Base-by-base conservation (phyloP, 331 rosid genomes). In the Acacia concinna region DNA sequence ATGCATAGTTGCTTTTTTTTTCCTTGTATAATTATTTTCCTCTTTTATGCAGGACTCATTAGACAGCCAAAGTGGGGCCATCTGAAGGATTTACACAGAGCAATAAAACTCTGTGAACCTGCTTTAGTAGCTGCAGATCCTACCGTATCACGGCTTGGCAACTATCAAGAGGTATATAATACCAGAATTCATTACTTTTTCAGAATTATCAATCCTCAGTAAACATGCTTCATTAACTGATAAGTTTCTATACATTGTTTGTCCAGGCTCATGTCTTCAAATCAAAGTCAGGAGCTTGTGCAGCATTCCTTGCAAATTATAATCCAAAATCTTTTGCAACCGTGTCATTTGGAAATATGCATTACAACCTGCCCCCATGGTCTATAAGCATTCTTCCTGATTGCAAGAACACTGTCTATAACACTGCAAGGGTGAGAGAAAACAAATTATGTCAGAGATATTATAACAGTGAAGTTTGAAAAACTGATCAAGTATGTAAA, bases 51-150 rank as follows among this genome's bases (percentile, higher is more conserved):
- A 96, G 99, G 99, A 81, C 81, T 96, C 67, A 64, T 77, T 56
- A 90, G 98, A 84, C 94, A 93, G 83, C 99, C 99, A 5, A 96
- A 96, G 78, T 96, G 98, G 98, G 97, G 99, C 21, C 99, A 96
- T 88, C 75, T 96, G 81, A 93, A 90, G 86, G 99, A 96, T 90
- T 81, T 96, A 68, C 97, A 96, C 77, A 87, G 97, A 84, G 99
- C 99, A 62, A 85, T 96, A 80, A 96, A 96, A 83, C 85, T 96
- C 64, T 90, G 92, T 9, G 99, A 93, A 81, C 98, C 97, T 44
- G 99, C 99, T 81, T 87, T 96, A 49, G 92, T 91, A 37, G 91
- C 97, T 6, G 94, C 84, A 51, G 93, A 90, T 79, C 97, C 94
- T 51, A 80, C 75, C 0, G 87, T 96, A 27, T 86, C 92, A 67